Evolutionary conservation across 805 yeast genomes (phyloP), one percentile per base, ranked within the genome.

Genomic region (Yarrowia divulgata): DNA sequence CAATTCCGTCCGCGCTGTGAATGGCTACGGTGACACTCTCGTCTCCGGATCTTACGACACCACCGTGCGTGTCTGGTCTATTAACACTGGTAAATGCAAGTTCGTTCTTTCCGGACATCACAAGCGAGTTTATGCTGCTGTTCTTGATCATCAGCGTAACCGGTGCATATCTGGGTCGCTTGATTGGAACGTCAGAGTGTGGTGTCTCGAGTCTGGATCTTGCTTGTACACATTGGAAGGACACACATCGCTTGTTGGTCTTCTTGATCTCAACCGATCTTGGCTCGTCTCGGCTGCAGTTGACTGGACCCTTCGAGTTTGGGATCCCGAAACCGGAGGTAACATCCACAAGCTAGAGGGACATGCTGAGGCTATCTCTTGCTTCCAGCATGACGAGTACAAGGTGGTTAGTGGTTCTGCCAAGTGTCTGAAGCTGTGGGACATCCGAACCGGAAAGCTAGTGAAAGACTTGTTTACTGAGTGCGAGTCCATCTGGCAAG

Each of bases 221-320:
- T 84, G 89, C 63, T 78, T 90, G 62, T 82, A 87, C 54, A 85
- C 91, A 0, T 80, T 94, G 57, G 92, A 88, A 69, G 98, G 97
- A 0, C 99, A 95, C 77, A 88, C 91, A 0, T 90, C 94, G 13
- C 80, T 95, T 23, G 99, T 95, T 16, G 99, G 98, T 0, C 81
- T 95, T 14, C 82, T 94, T 35, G 91, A 91, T 55, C 84, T 93
- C 9, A 87, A 92, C 7, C 88, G 89, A 34, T 87, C 89, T 43
- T 88, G 87, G 60, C 81, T 95, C 13, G 97, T 94, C 1, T 90
- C 97, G 55, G 99, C 97, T 0, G 98, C 98, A 1, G 98, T 98
- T 0, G 99, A 95, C 78, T 87, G 95, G 3, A 89, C 97, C 0
- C 82, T 95, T 50, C 84, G 98, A 66, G 89, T 94, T 1, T 95